Percentiles rank a stretch among this genome's conserved stretches.
Evolutionary conservation across 2,329 filamentous ascomycete genomes (phyloP).

Genomic region (Tetracladium maxilliforme): DNA sequence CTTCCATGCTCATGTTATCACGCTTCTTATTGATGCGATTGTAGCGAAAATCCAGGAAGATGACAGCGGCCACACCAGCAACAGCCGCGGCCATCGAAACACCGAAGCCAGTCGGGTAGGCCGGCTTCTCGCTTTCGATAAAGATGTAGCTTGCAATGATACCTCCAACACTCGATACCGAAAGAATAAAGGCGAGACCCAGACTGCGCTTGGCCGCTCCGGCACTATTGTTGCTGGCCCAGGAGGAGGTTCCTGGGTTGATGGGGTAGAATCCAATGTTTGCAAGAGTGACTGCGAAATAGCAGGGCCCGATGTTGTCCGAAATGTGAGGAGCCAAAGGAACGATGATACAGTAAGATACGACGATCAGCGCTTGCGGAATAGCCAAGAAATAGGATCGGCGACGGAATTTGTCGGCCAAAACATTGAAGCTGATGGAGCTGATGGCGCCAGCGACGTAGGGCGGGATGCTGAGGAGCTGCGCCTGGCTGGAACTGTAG

Average conservation of each 20-base stretch:
- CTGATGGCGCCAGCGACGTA: conserved; percentile 48
- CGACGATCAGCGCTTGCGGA: no score
- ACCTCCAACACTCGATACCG: conserved; percentile 24
- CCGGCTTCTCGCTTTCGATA: conserved; percentile 15
- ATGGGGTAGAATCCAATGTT: conserved; percentile 17
- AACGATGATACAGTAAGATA: no score
- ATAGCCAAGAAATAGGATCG: no score
- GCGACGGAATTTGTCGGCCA: conserved; percentile 51
- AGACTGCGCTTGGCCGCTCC: conserved; percentile 36
- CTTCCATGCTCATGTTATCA: no score
- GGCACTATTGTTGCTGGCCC: conserved; percentile 35
- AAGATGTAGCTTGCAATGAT: conserved; percentile 20
- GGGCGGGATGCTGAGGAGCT: conserved; percentile 47
- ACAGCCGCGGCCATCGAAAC: conserved; percentile 11
- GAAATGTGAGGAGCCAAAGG: no score
- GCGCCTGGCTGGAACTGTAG: conserved; percentile 34
- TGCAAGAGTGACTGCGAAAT: conserved; percentile 21
- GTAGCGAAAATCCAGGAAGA: conserved; percentile 4
- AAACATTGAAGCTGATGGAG: conserved; percentile 39
- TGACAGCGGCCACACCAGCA: conserved; percentile 2
- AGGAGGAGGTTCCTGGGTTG: conserved; percentile 22
- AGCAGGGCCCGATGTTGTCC: no score
- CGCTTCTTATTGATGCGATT: conserved; percentile 14
- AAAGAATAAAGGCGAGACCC: conserved; percentile 25
- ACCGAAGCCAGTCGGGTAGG: conserved; percentile 20